Conservation (phyloP, 2,329 filamentous ascomycete genomes). For the Chaetomium sp. region DNA sequence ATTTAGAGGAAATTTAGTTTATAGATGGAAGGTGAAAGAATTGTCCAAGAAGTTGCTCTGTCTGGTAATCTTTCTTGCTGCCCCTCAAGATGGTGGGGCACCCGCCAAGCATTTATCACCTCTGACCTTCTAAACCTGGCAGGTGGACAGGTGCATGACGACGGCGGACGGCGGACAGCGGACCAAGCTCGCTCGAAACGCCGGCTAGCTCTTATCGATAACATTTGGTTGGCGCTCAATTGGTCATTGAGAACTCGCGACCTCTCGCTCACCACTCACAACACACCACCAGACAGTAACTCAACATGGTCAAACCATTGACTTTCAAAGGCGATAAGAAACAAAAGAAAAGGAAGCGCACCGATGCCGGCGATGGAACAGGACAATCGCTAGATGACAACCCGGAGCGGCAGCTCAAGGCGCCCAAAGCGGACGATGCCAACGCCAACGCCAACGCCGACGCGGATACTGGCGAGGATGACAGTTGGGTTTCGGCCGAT, state of each 20-base stretch:
- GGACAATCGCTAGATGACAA: conserved; percentile 45
- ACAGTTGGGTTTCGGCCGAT: conserved; percentile 91
- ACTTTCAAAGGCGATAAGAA: conserved; percentile 98
- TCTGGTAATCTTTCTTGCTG: conserved; percentile 15
- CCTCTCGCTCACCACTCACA: background rate
- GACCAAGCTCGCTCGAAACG: background rate
- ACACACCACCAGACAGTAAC: background rate
- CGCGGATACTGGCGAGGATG: conserved; percentile 60
- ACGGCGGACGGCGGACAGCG: too few relatives aligned
- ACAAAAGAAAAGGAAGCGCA: conserved; percentile 84
- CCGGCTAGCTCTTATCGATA: conserved; percentile 29
- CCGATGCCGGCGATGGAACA: conserved; percentile 54
- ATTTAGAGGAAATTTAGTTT: background rate
- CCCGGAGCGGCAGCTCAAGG: conserved; percentile 41
- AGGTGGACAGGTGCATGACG: conserved; percentile 15
- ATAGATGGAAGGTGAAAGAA: background rate
- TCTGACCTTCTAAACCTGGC: conserved; percentile 28
- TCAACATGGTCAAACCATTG: conserved; percentile 81
- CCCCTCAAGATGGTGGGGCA: conserved; percentile 26
- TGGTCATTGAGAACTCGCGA: background rate
- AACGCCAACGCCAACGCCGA: conserved; percentile 48
- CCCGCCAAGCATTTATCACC: conserved; percentile 21
- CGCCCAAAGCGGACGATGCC: conserved; percentile 43
- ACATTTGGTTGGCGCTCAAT: background rate
- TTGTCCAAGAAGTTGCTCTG: background rate